These are phyloP conservation scores for Aspergillus sergii DNA, from an alignment of 2,329 filamentous ascomycete genomes.

Conservation along the genomic window DNA sequence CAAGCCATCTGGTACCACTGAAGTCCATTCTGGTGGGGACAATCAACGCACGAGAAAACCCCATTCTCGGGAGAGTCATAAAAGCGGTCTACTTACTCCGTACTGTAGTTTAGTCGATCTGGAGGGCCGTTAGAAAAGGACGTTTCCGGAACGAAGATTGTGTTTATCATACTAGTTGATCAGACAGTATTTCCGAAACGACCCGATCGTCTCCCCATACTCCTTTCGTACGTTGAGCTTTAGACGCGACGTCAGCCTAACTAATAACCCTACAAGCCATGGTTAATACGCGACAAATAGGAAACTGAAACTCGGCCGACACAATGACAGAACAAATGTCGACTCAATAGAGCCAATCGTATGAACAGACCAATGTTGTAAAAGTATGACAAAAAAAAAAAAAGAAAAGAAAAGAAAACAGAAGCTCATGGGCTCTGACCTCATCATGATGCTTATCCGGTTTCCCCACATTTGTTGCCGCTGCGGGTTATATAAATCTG, in stretches of 20 bases:
- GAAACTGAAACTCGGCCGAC: not conserved
- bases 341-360: not conserved
- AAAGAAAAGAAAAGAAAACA: not conserved
- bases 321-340: not conserved
- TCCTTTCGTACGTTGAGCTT: not conserved
- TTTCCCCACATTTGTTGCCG: constrained; percentile 8
- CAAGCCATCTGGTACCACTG: constrained; percentile 19
- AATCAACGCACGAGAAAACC: not conserved
- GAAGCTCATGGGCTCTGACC: constrained; percentile 16
- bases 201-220: not conserved
- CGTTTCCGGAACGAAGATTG: not conserved
- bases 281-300: not conserved
- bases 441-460: constrained; percentile 27
- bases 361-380: not conserved
- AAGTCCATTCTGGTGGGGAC: constrained; percentile 9
- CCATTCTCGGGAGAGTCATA: not conserved
- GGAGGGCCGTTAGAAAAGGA: not conserved
- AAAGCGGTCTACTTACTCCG: not conserved
- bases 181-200: not conserved
- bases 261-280: not conserved
- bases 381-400: not conserved
- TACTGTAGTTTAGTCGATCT: not conserved
- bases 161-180: not conserved
- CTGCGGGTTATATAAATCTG: not conserved
- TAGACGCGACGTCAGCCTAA: too few species aligned